phyloP scores from a whole-genome alignment of 352 stramenopile genomes.

The Phytophthora capsici region DNA sequence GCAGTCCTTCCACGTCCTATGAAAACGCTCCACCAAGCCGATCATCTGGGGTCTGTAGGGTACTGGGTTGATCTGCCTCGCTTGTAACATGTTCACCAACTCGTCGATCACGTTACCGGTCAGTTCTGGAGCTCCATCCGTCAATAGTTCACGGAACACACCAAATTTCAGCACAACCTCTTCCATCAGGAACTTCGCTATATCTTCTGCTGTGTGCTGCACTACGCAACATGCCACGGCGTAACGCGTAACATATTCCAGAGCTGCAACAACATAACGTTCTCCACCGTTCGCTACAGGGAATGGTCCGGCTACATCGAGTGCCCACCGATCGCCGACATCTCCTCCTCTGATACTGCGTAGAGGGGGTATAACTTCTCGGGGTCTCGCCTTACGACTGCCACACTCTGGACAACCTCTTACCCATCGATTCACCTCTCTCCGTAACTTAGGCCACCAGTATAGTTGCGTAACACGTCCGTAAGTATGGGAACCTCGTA shows the following conservation, averaged over 20 bases:
- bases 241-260: background rate
- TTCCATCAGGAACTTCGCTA: background rate
- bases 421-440: background rate
- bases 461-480: background rate
- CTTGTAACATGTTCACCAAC: no score
- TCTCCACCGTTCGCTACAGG: background rate
- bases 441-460: background rate
- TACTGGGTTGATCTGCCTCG: no score
- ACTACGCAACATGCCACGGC: background rate
- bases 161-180: background rate
- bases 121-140: background rate
- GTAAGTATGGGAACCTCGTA: background rate
- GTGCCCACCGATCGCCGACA: background rate
- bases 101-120: background rate
- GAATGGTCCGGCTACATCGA: background rate
- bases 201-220: background rate
- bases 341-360: background rate
- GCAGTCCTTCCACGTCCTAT: no score
- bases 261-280: background rate
- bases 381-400: background rate
- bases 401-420: background rate
- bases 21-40: no score
- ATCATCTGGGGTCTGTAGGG: no score
- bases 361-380: background rate
- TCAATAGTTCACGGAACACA: background rate